Conservation (phyloP, 2,329 filamentous ascomycete species). For the Epicoccum nigrum region DNA sequence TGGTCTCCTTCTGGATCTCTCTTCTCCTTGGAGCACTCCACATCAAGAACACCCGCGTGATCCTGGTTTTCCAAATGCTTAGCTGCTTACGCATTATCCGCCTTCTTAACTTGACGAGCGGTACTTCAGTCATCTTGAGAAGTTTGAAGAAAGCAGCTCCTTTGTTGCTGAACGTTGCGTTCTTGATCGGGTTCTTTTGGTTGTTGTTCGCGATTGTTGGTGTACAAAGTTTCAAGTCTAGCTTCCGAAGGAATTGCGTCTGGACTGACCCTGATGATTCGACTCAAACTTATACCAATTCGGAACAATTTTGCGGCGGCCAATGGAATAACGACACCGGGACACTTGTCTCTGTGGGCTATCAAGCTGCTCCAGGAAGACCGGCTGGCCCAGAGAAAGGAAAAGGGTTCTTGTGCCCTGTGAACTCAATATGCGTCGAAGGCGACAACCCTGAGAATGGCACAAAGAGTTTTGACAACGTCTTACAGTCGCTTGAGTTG, state of each 20-base stretch:
- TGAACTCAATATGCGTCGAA: conserved; percentile 82
- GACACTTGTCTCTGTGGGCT: conserved; percentile 59
- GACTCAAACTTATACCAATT: conserved; percentile 59
- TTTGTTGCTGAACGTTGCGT: conserved; percentile 87
- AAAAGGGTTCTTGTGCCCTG: conserved; percentile 90
- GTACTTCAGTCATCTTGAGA: conserved; percentile 90
- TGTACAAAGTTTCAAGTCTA: conserved; percentile 83
- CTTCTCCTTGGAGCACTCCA: conserved; percentile 75
- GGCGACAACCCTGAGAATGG: conserved; percentile 78
- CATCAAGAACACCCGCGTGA: conserved; percentile 70
- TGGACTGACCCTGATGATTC: conserved; percentile 58
- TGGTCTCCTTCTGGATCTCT: conserved; percentile 93
- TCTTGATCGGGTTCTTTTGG: conserved; percentile 97
- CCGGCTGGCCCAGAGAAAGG: conserved; percentile 48
- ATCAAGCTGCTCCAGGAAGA: conserved; percentile 62
- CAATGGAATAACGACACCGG: conserved; percentile 65
- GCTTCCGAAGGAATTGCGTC: conserved; percentile 56
- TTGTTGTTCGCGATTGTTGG: conserved; percentile 95
- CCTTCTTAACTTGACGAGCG: conserved; percentile 88
- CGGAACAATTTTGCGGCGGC: conserved; percentile 83
- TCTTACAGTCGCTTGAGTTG: conserved; percentile 86
- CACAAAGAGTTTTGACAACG: conserved; percentile 95
- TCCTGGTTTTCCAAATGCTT: conserved; percentile 95
- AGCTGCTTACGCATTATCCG: conserved; percentile 92
- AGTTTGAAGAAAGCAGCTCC: conserved; percentile 96